A percentile compares a stretch with the other conserved stretches of the same genome.
Evolutionary conservation across 345 rosid genomes (phyloP).

Genomic region (Citrus cavaleriei): DNA sequence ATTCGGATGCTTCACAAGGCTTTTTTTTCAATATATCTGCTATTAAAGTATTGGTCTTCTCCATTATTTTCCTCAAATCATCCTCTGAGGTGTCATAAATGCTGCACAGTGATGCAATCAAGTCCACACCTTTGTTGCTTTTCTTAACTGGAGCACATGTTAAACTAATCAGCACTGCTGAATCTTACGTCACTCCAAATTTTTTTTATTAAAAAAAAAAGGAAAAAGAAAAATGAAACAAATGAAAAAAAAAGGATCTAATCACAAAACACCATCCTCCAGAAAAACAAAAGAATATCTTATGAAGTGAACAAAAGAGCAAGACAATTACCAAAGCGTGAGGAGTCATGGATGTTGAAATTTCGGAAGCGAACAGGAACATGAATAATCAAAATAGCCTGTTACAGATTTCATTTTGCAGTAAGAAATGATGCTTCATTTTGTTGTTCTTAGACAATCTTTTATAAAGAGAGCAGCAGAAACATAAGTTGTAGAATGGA

Average conservation of each 20-base stretch:
- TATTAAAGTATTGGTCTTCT: conserved; percentile 60
- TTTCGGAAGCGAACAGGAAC: conserved; percentile 72
- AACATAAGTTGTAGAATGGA: not conserved
- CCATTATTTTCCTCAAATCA: conserved; percentile 66
- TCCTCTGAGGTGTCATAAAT: conserved; percentile 78
- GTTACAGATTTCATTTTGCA: conserved; percentile 22
- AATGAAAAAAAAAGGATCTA: not conserved
- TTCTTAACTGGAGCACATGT: conserved; percentile 55
- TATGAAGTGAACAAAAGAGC: not conserved
- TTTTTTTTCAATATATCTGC: conserved; percentile 58
- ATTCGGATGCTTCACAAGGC: conserved; percentile 57
- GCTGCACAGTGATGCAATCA: conserved; percentile 83
- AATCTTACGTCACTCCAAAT: not conserved
- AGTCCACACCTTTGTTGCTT: conserved; percentile 70
- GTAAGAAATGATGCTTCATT: not conserved
- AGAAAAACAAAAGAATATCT: not conserved
- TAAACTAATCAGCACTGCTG: conserved; percentile 4
- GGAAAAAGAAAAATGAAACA: not conserved
- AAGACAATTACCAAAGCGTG: conserved; percentile 63
- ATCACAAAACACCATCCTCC: not conserved
- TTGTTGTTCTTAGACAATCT: not conserved
- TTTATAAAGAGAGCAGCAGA: not conserved
- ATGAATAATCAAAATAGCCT: conserved; percentile 88
- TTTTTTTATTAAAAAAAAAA: not conserved
- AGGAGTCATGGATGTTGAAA: conserved; percentile 56